Conservation (phyloP, 2,329 filamentous ascomycete species). For the Leptoxyphium fumago region DNA sequence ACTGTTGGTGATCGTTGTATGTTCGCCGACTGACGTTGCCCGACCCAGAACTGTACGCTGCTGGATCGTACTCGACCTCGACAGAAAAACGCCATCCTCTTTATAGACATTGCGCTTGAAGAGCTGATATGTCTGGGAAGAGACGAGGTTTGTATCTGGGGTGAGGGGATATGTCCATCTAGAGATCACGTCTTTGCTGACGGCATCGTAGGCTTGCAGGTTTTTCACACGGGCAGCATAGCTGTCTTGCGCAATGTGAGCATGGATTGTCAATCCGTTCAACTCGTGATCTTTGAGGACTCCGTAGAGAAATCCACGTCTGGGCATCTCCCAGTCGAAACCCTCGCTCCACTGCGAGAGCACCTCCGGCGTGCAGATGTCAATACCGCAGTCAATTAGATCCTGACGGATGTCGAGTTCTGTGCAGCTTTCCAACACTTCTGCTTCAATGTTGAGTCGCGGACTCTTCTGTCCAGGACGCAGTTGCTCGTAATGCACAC, state of each 20-base stretch:
- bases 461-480: conserved; percentile 47
- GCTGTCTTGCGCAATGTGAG: conserved; percentile 65
- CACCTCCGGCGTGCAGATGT: conserved; percentile 94
- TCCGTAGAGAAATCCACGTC: conserved; percentile 77
- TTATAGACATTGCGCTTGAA: conserved; percentile 58
- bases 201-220: conserved; percentile 75
- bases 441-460: conserved; percentile 58
- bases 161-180: conserved; percentile 81
- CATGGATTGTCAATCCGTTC: conserved; percentile 93
- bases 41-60: conserved; percentile 61
- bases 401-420: conserved; percentile 78
- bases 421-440: conserved; percentile 55
- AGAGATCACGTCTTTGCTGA: conserved; percentile 72
- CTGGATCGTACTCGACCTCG: conserved; percentile 54
- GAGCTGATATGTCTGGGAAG: conserved; percentile 60
- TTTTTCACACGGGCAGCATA: conserved; percentile 81
- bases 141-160: conserved; percentile 74
- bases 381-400: conserved; percentile 84
- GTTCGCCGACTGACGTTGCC: conserved; percentile 59
- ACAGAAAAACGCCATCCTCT: conserved; percentile 62
- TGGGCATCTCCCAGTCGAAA: conserved; percentile 86
- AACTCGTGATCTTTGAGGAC: conserved; percentile 94
- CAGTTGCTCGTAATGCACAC: conserved; percentile 90
- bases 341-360: conserved; percentile 92
- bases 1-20: conserved; percentile 55